Conservation (phyloP, 176 grass and related monocot species). For the Melocanna baccifera region DNA sequence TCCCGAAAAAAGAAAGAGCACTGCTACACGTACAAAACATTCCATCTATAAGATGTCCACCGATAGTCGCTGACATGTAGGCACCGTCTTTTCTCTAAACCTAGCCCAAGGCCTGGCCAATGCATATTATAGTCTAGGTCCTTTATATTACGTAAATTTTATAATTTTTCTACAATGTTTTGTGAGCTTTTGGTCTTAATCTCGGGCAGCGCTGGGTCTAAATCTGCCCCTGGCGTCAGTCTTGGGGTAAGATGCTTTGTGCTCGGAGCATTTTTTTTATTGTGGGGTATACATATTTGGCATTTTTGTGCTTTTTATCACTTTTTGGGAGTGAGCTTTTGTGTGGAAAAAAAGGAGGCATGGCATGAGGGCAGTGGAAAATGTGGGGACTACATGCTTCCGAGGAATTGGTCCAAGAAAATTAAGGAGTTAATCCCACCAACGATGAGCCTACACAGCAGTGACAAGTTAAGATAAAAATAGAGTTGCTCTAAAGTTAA, state of each 20-base stretch:
- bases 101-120: too few relatives aligned
- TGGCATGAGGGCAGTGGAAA: too few relatives aligned
- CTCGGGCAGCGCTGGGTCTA: too few relatives aligned
- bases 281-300: not conserved
- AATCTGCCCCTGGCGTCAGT: too few relatives aligned
- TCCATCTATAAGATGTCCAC: not conserved
- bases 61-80: not conserved
- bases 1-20: not conserved
- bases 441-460: not conserved
- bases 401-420: not conserved
- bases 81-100: accelerated
- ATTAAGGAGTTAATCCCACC: not conserved
- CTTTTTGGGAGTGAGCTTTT: not conserved
- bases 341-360: not conserved
- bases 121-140: too few relatives aligned
- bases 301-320: not conserved
- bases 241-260: not conserved
- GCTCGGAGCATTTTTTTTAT: not conserved
- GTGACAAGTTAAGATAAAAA: accelerated
- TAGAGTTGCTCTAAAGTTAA: too few relatives aligned
- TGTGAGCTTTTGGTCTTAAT: too few relatives aligned
- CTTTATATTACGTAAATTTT: too few relatives aligned
- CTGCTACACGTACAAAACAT: not conserved
- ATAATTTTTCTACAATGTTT: too few relatives aligned
- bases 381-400: not conserved